Base-by-base conservation (phyloP, 345 rosid genomes). In the Passiflora organensis region DNA sequence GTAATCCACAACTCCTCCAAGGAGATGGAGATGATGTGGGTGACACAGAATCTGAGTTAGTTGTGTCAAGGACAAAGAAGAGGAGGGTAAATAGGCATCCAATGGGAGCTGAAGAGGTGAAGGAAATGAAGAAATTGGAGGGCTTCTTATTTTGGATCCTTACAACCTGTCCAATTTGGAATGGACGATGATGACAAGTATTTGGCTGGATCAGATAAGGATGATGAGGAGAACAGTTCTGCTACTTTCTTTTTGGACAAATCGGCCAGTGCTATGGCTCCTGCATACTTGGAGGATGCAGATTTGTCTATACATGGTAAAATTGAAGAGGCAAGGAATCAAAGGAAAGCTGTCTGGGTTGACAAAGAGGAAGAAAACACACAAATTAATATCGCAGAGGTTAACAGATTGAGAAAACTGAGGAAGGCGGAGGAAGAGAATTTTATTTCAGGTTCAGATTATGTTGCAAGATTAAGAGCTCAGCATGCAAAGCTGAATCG, bases 321-420 rank as follows among this genome's bases (percentile, higher is more conserved):
- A 37, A 78, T 53, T 32, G 89, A 67, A 42, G 83, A 70, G 60
- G 73, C 55, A 51, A 65, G 45, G 28, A 53, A 60, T 48, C 55
- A 65, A 56, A 79, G 78, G 64, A 75, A 77, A 65, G 80, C 97
- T 48, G 95, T 62, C 1, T 93, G 99, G 97, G 86, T 80, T 38
- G 99, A 93, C 60, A 95, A 93, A 46, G 99, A 93, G 74, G 97
- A 93, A 77, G 82, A 75, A 53, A 59, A 67, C 45, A 48, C 81
- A 2, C 68, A 38, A 16, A 42, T 93, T 32, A 69, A 89, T 53
- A 86, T 89, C 48, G 78, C 84, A 41, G 66, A 55, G 23, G 85
- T 76, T 37, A 93, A 80, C 55, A 81, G 99, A 58, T 59, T 93
- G 70, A 89, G 96, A 72, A 93, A 93, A 75, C 78, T 93, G 62